Evolutionary conservation across 192 early-diverging fungal genomes (phyloP), one percentile per base, ranked within the genome.

Genomic region (Coemansia sp.): DNA sequence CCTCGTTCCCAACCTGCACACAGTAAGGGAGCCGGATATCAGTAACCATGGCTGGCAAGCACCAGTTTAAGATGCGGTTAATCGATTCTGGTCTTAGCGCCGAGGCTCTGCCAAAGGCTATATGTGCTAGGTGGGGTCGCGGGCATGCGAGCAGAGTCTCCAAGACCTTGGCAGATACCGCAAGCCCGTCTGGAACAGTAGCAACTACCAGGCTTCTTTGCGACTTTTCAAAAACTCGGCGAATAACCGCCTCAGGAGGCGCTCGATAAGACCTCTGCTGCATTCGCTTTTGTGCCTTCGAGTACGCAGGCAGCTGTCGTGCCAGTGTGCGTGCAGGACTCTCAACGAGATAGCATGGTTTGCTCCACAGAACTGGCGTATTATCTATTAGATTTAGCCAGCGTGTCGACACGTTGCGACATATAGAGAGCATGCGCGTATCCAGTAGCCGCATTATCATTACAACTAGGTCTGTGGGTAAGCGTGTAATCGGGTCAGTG

Each of bases 311-410:
- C 37, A 81, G 50, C 66, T 73, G 71, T 11, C 38, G 53, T 5
- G 39, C 44, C 21, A 82, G 68, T 14, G 5, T n/a, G 12, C 50
- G 19, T 2, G 25, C 37, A 2, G 58, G 23, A 14, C 34, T 46
- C 11, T 59, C 19, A 0, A 21, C 2, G 8, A 29, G 21, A 41
- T 67, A 75, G 46, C 57, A 48, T 11, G 70, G 69, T 0, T 51
- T 37, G 38, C 71, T 62, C 79, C 79, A 82, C 10, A 82, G 53
- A 9, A 62, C 65, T 1, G 79, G 74, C n/a, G 46, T 64, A 8
- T 29, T 14, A 58, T 82, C 79, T 11, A 82, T 27, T 14, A 82
- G 38, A 21, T 39, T 21, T 42, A 32, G 42, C 79, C 79, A 82
- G 25, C 55, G 68, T 27, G 32, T 37, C n/a, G 70, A 70, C 32